A percentile compares a stretch with the other conserved stretches of the same genome.
phyloP scores from a whole-genome alignment of 75 land plant genomes.

The Adiantum capillusveneris region DNA sequence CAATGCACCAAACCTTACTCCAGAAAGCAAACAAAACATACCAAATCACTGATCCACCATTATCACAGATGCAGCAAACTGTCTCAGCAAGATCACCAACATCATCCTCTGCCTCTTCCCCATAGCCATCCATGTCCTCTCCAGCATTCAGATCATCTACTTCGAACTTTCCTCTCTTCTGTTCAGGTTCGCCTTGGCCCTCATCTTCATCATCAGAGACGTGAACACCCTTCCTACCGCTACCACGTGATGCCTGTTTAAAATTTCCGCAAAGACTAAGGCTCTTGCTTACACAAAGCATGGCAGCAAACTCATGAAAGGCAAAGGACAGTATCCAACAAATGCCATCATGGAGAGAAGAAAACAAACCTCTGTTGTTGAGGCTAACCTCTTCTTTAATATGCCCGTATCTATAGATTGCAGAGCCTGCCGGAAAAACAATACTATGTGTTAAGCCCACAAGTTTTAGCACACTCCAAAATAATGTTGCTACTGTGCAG shows the following conservation, averaged over 20 bases:
- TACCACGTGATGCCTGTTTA: neutral
- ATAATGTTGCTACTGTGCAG: no score
- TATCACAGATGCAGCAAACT: conserved; percentile 76
- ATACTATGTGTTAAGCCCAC: neutral
- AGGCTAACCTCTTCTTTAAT: neutral
- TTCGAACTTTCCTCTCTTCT: neutral
- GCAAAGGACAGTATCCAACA: no score
- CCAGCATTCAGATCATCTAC: conserved; percentile 10
- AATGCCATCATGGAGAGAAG: no score
- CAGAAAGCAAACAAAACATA: conserved; percentile 10
- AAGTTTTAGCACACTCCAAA: no score
- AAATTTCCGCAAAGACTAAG: no score
- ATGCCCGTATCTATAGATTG: conserved; percentile 1
- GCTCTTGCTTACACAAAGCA: neutral
- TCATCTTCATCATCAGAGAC: neutral
- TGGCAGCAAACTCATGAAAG: neutral
- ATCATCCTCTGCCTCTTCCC: conserved; percentile 40
- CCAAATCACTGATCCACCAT: conserved; percentile 69
- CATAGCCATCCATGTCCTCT: conserved; percentile 12
- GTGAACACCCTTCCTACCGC: neutral
- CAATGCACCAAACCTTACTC: neutral
- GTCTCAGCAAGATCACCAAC: conserved; percentile 40
- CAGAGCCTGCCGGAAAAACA: neutral
- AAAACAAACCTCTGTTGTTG: no score
- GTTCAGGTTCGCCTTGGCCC: neutral